Base-by-base conservation (phyloP, 1,139 yeast species). In the Hanseniaspora gamundiae region DNA sequence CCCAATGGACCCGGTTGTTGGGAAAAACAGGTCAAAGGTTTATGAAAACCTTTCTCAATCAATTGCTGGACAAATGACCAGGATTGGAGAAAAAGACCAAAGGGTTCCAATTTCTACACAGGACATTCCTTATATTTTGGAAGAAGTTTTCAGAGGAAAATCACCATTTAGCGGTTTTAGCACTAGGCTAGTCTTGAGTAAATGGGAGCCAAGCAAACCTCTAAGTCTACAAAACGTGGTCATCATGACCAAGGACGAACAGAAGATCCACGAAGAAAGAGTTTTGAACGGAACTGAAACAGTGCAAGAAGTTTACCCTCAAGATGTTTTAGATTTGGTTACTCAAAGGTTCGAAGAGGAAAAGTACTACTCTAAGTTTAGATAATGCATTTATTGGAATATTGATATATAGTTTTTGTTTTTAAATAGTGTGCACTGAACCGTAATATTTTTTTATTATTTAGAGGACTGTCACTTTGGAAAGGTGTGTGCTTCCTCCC, bases 71-170 rank as follows among this genome's bases (percentile, higher is more conserved):
- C 98, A 91, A 62, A 83, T 84, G 61, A 70, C 81, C 4, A 73
- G 96, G 52, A 68, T 85, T 42, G 88, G 88, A 44, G 69, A 72
- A 49, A 56, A 68, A 39, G 83, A 81, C 49, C 84, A 81, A 59
- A 69, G 85, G 45, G 77, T 83, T 16, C 94, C 91, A 24, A 69
- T 87, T 36, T 72, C 88, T 5, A 57, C 80, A 44, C 66, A 65
- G 43, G 98, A 91, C 49, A 79, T 85, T 20, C 84, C 78, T 42
- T 91, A 87, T 56, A 69, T 91, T n/a, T 70, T 88, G 40, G 97
- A 88, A 56, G 98, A 91, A 62, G 80, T 91, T 2, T 91, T 78
- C 68, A 76, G 93, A 48, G 97, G 97, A 9, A 86, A 86, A 59
- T 82, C 95, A 0, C 93, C 91, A 20, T 73, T 91, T 20, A 80